Conservation (phyloP, 2,329 filamentous ascomycete genomes). For the Ophiosphaerella korrae region DNA sequence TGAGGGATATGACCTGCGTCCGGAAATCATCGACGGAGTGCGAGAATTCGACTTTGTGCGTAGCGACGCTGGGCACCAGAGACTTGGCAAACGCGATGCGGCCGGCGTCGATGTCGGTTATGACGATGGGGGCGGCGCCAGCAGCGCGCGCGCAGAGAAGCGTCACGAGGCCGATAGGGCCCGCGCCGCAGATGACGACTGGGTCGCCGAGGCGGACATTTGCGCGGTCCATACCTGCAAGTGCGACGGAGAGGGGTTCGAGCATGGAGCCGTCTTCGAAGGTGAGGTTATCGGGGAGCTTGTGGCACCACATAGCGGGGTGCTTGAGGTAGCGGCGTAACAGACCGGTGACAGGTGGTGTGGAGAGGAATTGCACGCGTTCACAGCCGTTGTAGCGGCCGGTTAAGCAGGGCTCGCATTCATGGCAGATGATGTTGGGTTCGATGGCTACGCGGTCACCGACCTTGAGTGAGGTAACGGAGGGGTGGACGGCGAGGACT, state of each 20-base stretch:
- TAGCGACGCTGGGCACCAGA: constrained; percentile 77
- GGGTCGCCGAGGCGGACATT: constrained; percentile 82
- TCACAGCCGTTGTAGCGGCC: constrained; percentile 96
- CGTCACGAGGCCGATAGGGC: constrained; percentile 90
- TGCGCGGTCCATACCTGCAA: constrained; percentile 85
- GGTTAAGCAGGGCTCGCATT: constrained; percentile 87
- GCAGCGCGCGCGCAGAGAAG: constrained; percentile 83
- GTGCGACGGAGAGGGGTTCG: constrained; percentile 86
- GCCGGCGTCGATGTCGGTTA: constrained; percentile 92
- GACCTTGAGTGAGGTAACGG: constrained; percentile 75
- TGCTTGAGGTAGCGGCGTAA: constrained; percentile 94
- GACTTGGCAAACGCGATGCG: constrained; percentile 83
- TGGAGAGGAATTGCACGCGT: constrained; percentile 83
- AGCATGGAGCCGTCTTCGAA: constrained; percentile 90
- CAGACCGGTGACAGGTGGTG: constrained; percentile 85
- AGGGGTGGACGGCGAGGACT: constrained; percentile 79
- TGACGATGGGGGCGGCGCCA: constrained; percentile 86
- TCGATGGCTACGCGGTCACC: constrained; percentile 94
- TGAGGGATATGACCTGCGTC: constrained; percentile 68
- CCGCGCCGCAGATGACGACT: constrained; percentile 87
- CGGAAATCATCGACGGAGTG: constrained; percentile 70
- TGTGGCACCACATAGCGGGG: constrained; percentile 93
- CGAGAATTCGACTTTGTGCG: constrained; percentile 71
- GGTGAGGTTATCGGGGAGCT: constrained; percentile 83
- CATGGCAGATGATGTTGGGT: constrained; percentile 89